Evolutionary conservation across 1,139 yeast genomes (phyloP), one percentile per base, ranked within the genome.

Genomic region (Eremothecium gossypii): DNA sequence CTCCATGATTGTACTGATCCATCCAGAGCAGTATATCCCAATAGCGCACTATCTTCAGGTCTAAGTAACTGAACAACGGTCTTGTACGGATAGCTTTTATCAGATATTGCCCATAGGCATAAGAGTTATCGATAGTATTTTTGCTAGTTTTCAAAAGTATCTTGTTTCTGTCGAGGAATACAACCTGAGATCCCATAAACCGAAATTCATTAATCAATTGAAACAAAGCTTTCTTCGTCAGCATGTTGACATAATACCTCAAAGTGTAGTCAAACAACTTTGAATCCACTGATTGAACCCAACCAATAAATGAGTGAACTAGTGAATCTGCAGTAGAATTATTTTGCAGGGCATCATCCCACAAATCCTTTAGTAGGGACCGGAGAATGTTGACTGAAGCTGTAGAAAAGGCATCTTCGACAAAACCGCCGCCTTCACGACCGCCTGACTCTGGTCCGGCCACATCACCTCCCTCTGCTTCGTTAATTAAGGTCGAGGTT

Each of bases 1-100:
- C 99, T 35, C 95, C 85, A 61, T 70, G 87, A 56, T 93, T 93
- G 53, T 74, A 78, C 52, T 82, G 80, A 60, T 93, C 96, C 95
- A 89, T 85, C 97, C 98, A 93, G 3, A 91, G 67, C 48, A 93
- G 67, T 12, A 83, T 58, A 60, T 91, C 96, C 98, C 98, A 91
- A 57, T 86, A 89, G 52, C 78, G 78, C 11, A 71, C 73, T 38
- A 91, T 81, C 27, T 69, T 67, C 52, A 93, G 65, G 52, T 89
- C 96, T 52, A 93, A 66, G 59, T 80, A 87, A 52, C 82, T 79
- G 63, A 91, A 91, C 48, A 87, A 64, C 0, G 95, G 93, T 54
- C 80, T 83, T 1, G 86, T 71, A 52, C 96, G 71, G 5, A 89
- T 77, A 1, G 94, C 79, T 50, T 84, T 83, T 36, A 85, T 71